These are phyloP conservation scores for Zygosaccharomyces gambellarensis DNA, from an alignment of 805 yeast species.

Conservation along the genomic window DNA sequence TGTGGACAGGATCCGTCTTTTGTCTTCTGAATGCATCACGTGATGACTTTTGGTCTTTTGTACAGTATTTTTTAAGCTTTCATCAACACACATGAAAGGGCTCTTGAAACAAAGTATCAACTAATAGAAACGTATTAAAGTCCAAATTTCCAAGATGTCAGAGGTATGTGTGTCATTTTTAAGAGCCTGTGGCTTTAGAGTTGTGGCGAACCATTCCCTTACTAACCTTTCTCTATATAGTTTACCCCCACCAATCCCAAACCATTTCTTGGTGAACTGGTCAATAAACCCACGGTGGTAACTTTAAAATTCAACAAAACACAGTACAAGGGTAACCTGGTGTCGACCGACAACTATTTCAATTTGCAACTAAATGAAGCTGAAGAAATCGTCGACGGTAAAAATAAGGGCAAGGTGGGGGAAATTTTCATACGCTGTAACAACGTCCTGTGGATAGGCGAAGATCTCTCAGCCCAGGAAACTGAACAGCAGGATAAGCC, in stretches of 20 bases:
- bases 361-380: constrained; percentile 70
- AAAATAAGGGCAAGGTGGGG: constrained; percentile 51
- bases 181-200: too few species aligned
- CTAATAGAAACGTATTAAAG: too few species aligned
- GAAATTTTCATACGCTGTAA: constrained; percentile 88
- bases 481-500: background rate
- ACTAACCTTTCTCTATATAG: constrained; percentile 23
- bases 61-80: background rate
- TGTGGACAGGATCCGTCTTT: too few species aligned
- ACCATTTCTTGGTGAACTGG: constrained; percentile 76
- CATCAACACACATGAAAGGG: too few species aligned
- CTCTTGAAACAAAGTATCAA: background rate
- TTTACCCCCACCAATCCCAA: constrained; percentile 75
- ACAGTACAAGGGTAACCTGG: constrained; percentile 74
- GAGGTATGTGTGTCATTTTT: constrained; percentile 1
- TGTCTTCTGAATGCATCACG: background rate
- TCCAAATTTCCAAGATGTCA: background rate
- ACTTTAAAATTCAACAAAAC: constrained; percentile 87
- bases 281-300: constrained; percentile 67
- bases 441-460: constrained; percentile 57
- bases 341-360: constrained; percentile 89
- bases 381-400: constrained; percentile 47
- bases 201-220: background rate
- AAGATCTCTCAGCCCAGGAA: constrained; percentile 5
- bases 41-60: background rate